These are phyloP conservation scores for Sporothrix inflata DNA, from an alignment of 2,329 filamentous ascomycete species.

Conservation along the genomic window DNA sequence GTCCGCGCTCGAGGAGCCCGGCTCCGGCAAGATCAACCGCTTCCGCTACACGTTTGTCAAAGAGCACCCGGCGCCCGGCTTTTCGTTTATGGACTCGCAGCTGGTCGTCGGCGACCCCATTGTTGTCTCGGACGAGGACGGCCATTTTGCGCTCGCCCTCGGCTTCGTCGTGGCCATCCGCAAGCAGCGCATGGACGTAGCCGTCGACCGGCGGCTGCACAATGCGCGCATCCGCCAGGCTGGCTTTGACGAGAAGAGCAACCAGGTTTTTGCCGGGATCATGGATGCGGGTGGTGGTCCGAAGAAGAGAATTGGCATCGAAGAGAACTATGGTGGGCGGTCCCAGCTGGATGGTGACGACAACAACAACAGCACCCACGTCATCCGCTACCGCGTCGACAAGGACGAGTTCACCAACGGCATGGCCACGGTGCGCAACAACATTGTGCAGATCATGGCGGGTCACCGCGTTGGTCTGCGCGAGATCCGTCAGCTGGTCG, in stretches of 20 bases:
- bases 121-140: conserved; percentile 93
- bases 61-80: conserved; percentile 57
- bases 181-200: conserved; percentile 77
- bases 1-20: conserved; percentile 69
- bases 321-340: conserved; percentile 10
- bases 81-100: conserved; percentile 91
- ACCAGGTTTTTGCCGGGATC: conserved; percentile 87
- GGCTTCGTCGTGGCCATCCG: conserved; percentile 83
- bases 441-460: conserved; percentile 89
- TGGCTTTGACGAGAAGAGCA: conserved; percentile 74
- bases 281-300: conserved; percentile 64
- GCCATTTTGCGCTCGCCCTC: conserved; percentile 92
- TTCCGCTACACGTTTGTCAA: conserved; percentile 87
- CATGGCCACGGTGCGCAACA: conserved; percentile 93
- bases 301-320: conserved; percentile 4
- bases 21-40: conserved; percentile 83
- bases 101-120: conserved; percentile 85
- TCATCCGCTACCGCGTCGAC: conserved; percentile 80
- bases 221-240: conserved; percentile 76
- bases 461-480: conserved; percentile 71
- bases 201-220: conserved; percentile 86
- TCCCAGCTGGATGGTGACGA: neutral
- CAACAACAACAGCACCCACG: conserved; percentile 42
- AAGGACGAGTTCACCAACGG: conserved; percentile 99
- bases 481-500: conserved; percentile 76